Evolutionary conservation across 2,329 filamentous ascomycete species (phyloP), one percentile per base, ranked within the genome.

Genomic region (Trichoderma hamatum): DNA sequence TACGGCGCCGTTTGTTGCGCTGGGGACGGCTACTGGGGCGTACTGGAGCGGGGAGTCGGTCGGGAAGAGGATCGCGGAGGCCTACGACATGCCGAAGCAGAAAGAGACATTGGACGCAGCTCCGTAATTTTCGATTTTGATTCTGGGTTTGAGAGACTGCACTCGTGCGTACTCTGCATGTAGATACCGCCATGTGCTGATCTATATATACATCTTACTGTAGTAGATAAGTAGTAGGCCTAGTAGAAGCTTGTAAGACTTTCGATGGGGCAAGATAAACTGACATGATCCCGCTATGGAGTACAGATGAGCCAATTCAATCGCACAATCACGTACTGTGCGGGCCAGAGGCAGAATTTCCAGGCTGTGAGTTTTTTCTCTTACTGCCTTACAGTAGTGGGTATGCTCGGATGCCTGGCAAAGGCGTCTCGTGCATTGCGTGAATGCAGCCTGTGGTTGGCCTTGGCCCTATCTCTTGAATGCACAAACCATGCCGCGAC

Each of bases 1-100:
- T 80, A 97, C 93, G 26, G 90, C 93, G 67, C 94, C 94, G 5
- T 97, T 97, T 81, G 89, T 96, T 32, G 94, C 92, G 13, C 79
- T 97, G 71, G 95, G 94, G 0, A 97, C 94, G 5, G 92, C 90
- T 14, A 96, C 93, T 0, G 95, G 95, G 0, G 95, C 95, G 13
- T 97, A 93, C 78, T 97, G 93, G 93, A 93, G 92, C 77, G 94
- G 94, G 1, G 93, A 97, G 81, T 86, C 85, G 24, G 92, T 94
- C 39, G 94, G 86, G 1, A 85, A 83, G 77, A 86, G 89, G 75
- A 87, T 94, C 69, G 81, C 83, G 0, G 82, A 85, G 74, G 82
- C 80, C 9, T 90, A 90, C 76, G 84, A 81, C 13, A 69, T 58
- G 73, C 68, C 69, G 26, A 58, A 63, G 59, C 24, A 51, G 19